Percentiles rank a stretch among this genome's conserved stretches.
phyloP scores from a whole-genome alignment of 805 yeast genomes.

The Pichia paraexigua region DNA sequence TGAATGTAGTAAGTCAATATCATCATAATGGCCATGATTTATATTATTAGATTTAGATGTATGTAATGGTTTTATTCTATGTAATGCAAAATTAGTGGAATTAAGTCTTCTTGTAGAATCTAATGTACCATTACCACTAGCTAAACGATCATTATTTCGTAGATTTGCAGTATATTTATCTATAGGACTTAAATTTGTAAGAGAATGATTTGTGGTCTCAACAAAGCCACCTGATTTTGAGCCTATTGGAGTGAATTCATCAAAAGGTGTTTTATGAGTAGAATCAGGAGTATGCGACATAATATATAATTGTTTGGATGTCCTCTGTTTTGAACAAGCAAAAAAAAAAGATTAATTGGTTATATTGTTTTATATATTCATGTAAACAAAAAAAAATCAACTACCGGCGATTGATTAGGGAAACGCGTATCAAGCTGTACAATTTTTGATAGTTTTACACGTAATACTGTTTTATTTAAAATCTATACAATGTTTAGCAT shows the following conservation, averaged over 20 bases:
- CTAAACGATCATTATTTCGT: not conserved
- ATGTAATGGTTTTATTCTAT: not conserved
- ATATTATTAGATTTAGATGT: not conserved
- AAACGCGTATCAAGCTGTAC: constrained; percentile 1
- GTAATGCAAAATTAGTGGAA: constrained; percentile 1
- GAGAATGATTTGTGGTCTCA: not conserved
- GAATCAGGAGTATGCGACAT: not conserved
- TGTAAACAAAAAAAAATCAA: not conserved
- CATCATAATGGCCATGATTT: not conserved
- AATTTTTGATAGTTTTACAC: not conserved
- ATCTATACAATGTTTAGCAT: constrained; percentile 1
- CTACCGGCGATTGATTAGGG: not conserved
- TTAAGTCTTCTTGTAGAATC: not conserved
- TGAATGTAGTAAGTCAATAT: constrained; percentile 7
- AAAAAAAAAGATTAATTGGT: not conserved
- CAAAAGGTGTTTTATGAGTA: not conserved
- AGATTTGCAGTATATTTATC: not conserved
- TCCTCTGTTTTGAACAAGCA: not conserved
- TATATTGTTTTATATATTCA: not conserved
- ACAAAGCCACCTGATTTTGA: constrained; percentile 1
- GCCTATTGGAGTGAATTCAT: constrained; percentile 14
- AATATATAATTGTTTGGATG: not conserved
- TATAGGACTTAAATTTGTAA: constrained; percentile 4
- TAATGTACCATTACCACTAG: not conserved
- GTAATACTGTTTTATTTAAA: not conserved